Base-by-base conservation (phyloP, 495 filamentous ascomycete species). In the Aspergillus hancockii region DNA sequence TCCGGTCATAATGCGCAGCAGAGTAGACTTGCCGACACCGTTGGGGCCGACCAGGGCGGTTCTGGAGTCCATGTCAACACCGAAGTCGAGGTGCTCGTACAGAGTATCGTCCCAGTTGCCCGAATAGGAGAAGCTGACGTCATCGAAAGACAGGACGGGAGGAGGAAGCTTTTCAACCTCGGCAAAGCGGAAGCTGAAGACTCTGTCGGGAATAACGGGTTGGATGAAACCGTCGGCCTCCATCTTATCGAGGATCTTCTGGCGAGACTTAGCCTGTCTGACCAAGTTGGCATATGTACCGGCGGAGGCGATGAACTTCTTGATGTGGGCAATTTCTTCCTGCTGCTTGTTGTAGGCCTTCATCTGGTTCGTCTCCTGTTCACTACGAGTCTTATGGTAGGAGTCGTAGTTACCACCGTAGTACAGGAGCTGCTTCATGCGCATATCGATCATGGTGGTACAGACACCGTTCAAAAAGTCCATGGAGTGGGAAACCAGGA, bases 181-280 rank as follows among this genome's bases (percentile, higher is more conserved):
- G 57, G 94, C 95, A 76, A 98, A 98, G 71, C 94, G 88, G 88
- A 98, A 98, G 53, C 90, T 92, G 82, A 98, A 98, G 67, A 97
- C 90, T 47, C 88, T 84, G 76, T 98, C 94, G 59, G 83, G 73
- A 60, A 83, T 74, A 57, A 98, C 91, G 30, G 90, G 88, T 79
- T 98, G 89, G 68, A 98, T 97, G 74, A 98, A 92, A 63, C 94
- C 94, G 66, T 98, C 94, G 56, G 94, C 95, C 81, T 98, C 94
- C 94, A 98, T 98, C 84, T 98, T 98, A 84, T 98, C 94, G 58
- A 98, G 85, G 74, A 98, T 98, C 90, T 98, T 98, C 77, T 98
- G 94, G 50, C 94, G 88, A 31, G 94, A 98, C 82, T 98, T 98
- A 75, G 94, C 94, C 80, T 98, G 94, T 69, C 92, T 82, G 67